A percentile compares a stretch with the other conserved stretches of the same genome.
These are phyloP conservation scores for Verticillium longisporum DNA, from an alignment of 2,329 filamentous ascomycete genomes.

Conservation along the genomic window DNA sequence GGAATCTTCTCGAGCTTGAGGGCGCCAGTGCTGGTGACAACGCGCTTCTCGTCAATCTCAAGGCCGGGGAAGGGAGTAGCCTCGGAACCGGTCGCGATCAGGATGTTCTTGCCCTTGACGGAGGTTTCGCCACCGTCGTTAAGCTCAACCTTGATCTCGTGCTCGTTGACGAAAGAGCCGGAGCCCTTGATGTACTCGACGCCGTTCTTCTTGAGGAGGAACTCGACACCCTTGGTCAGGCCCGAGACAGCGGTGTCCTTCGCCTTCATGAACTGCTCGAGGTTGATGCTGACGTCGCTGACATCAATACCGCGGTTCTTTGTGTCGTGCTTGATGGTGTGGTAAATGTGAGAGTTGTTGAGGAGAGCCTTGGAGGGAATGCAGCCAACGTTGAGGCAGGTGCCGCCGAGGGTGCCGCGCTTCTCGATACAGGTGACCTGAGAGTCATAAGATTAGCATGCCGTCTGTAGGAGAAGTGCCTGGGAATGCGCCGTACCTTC, in stretches of 20 bases:
- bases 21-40: constrained; percentile 93
- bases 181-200: constrained; percentile 97
- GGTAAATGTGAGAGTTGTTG: constrained; percentile 98
- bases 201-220: constrained; percentile 98
- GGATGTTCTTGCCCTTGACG: constrained; percentile 89
- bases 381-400: constrained; percentile 97
- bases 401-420: constrained; percentile 88
- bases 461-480: neutral
- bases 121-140: constrained; percentile 87
- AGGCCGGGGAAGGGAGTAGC: constrained; percentile 94
- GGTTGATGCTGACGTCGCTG: constrained; percentile 92
- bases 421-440: constrained; percentile 98
- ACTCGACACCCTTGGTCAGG: constrained; percentile 96
- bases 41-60: constrained; percentile 93
- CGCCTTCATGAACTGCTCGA: constrained; percentile 94
- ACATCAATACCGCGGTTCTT: constrained; percentile 97
- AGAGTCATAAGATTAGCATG: constrained; percentile 8
- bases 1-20: constrained; percentile 85
- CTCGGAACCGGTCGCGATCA: constrained; percentile 95
- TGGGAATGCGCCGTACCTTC: constrained; percentile 55
- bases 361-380: constrained; percentile 99
- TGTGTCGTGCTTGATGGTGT: constrained; percentile 93
- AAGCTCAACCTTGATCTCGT: constrained; percentile 86
- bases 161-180: constrained; percentile 77
- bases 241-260: constrained; percentile 87